Evolutionary conservation across 805 yeast species (phyloP).

Genomic region (Saccharomyces paradoxus): DNA sequence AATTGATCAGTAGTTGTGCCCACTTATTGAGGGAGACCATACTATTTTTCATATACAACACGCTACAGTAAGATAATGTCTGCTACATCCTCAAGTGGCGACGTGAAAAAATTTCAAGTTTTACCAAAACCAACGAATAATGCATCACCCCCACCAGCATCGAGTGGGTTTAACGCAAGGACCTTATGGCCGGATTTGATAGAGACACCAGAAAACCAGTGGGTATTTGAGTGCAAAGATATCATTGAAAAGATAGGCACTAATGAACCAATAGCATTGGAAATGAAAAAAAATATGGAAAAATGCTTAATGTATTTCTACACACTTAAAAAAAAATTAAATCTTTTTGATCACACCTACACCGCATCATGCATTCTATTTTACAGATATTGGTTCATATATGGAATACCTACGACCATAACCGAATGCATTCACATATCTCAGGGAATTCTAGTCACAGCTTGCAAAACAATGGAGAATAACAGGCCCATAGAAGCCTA

Average conservation of each 20-base stretch:
- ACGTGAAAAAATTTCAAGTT: not conserved
- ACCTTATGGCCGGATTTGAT: slow-evolving; percentile 31
- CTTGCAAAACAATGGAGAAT: slow-evolving; percentile 31
- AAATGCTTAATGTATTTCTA: slow-evolving; percentile 30
- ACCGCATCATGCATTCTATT: slow-evolving; percentile 30
- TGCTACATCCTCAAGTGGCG: not conserved
- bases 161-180: slow-evolving; percentile 19
- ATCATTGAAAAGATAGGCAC: slow-evolving; percentile 25
- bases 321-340: slow-evolving; percentile 28
- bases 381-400: slow-evolving; percentile 29
- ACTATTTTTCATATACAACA: not conserved
- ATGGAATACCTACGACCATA: slow-evolving; percentile 23
- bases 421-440: slow-evolving; percentile 28
- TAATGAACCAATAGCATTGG: slow-evolving; percentile 14
- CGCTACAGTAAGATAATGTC: not conserved
- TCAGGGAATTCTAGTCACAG: slow-evolving; percentile 30
- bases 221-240: slow-evolving; percentile 26
- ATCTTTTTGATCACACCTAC: slow-evolving; percentile 30
- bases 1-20: not conserved
- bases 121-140: not conserved
- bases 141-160: not conserved
- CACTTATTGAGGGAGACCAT: not conserved
- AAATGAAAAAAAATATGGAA: slow-evolving; percentile 28
- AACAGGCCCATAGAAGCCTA: slow-evolving; percentile 31
- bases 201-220: slow-evolving; percentile 24